Evolutionary conservation across 768 basidiomycete genomes (phyloP).

Genomic region (Mycena vitilis): DNA sequence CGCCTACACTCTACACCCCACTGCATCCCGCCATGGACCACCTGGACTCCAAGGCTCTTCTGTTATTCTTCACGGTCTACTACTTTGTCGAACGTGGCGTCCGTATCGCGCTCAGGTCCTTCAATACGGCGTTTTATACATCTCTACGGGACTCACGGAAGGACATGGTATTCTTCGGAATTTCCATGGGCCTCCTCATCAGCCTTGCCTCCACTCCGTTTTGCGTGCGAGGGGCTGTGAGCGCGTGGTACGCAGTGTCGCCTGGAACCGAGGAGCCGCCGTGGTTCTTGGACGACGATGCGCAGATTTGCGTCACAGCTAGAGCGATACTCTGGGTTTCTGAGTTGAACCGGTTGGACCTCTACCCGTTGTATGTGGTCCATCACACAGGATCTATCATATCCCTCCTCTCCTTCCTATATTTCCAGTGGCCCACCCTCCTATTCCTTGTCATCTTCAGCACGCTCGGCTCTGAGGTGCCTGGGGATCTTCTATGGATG

Average conservation of each 20-base stretch:
- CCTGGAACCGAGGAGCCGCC: slow-evolving; percentile 19
- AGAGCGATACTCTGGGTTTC: slow-evolving; percentile 38
- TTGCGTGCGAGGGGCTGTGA: slow-evolving; percentile 33
- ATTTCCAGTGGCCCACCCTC: slow-evolving; percentile 28
- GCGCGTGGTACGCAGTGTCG: slow-evolving; percentile 17
- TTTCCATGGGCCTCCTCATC: slow-evolving; percentile 38
- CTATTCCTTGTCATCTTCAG: slow-evolving; percentile 32
- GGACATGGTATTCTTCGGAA: slow-evolving; percentile 37
- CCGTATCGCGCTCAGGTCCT: slow-evolving; percentile 15
- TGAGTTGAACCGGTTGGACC: slow-evolving; percentile 37
- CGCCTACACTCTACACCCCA: slow-evolving; percentile 1
- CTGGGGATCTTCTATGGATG: slow-evolving; percentile 38
- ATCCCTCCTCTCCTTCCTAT: slow-evolving; percentile 35
- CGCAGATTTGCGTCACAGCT: slow-evolving; percentile 35
- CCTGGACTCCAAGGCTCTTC: slow-evolving; percentile 31
- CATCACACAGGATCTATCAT: slow-evolving; percentile 37
- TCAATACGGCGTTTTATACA: slow-evolving; percentile 19
- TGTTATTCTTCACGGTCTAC: slow-evolving; percentile 36
- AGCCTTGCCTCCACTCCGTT: slow-evolving; percentile 35
- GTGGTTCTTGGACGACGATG: slow-evolving; percentile 32
- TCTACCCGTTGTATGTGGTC: slow-evolving; percentile 36
- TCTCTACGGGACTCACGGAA: slow-evolving; percentile 34
- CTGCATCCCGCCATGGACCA: slow-evolving; percentile 24
- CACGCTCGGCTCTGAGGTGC: slow-evolving; percentile 36
- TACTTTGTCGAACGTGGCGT: slow-evolving; percentile 37